A percentile compares a stretch with the other conserved stretches of the same genome.
Conservation (phyloP, 176 grass and related monocot genomes). For the Hsuehochloa calcarea region DNA sequence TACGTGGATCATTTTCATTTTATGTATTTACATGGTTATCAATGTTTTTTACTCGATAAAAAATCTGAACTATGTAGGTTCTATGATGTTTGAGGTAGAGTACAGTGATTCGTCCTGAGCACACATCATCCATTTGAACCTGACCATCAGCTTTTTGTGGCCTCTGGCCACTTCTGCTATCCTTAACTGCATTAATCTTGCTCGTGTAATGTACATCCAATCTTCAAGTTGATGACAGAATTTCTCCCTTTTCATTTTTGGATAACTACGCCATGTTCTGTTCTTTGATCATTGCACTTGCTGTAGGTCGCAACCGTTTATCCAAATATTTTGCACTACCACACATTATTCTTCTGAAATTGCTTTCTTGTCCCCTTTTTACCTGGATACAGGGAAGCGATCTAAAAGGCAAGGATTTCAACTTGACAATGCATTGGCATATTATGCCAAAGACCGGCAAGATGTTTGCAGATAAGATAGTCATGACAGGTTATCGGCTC, state of each 20-base stretch:
- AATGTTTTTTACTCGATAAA: background rate
- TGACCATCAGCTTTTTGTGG: background rate
- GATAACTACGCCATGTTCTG: background rate
- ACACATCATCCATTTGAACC: background rate
- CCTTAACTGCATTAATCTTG: background rate
- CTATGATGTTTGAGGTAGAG: background rate
- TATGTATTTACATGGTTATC: background rate
- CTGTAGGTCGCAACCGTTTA: background rate
- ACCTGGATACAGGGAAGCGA: conserved; percentile 71
- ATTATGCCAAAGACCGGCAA: conserved; percentile 98
- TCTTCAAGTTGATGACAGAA: background rate
- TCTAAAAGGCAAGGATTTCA: conserved; percentile 85
- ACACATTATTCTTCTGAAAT: background rate
- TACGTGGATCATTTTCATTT: no score
- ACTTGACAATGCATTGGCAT: conserved; percentile 98
- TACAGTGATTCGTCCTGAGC: background rate
- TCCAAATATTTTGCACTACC: background rate
- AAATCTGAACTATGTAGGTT: background rate
- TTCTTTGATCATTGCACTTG: background rate
- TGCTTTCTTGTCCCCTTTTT: background rate
- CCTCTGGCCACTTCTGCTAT: background rate
- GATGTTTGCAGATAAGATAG: conserved; percentile 99
- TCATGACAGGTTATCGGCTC: conserved; percentile 79
- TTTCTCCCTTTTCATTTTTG: background rate
- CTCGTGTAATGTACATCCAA: background rate